These are phyloP conservation scores for Inga leiocalycina DNA, from an alignment of 306 rosid genomes.

Conservation along the genomic window DNA sequence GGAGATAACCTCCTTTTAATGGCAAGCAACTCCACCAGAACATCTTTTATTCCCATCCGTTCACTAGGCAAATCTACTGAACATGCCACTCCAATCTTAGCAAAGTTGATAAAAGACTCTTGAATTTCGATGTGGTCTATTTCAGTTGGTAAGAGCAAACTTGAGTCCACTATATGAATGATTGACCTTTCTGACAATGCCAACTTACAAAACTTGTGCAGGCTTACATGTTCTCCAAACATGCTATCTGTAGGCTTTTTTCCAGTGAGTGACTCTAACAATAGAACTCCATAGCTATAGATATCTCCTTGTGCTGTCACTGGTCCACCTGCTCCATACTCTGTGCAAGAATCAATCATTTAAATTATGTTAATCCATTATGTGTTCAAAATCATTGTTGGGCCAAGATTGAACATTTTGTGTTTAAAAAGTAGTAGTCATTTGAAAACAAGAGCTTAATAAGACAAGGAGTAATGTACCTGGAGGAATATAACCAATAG, in stretches of 20 bases:
- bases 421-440: neutral
- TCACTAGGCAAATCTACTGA: constrained; percentile 22
- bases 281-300: constrained; percentile 37
- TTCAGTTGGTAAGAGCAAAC: neutral
- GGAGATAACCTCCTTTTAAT: neutral
- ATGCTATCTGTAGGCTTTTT: constrained; percentile 35
- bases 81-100: constrained; percentile 34
- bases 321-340: constrained; percentile 19
- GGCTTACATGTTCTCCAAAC: constrained; percentile 21
- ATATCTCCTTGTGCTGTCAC: constrained; percentile 40
- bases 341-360: neutral
- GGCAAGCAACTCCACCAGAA: constrained; percentile 20
- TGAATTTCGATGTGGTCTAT: neutral
- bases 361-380: neutral
- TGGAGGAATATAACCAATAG: constrained; percentile 45
- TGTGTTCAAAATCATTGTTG: neutral
- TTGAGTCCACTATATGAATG: constrained; percentile 27
- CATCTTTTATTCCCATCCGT: constrained; percentile 29
- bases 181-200: constrained; percentile 10
- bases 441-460: neutral
- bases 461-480: constrained; percentile 13
- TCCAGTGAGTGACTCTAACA: constrained; percentile 36
- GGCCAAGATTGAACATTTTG: neutral
- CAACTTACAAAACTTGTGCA: constrained; percentile 25
- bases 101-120: constrained; percentile 29